phyloP scores from a whole-genome alignment of 306 rosid species.

The Vicia faba region DNA sequence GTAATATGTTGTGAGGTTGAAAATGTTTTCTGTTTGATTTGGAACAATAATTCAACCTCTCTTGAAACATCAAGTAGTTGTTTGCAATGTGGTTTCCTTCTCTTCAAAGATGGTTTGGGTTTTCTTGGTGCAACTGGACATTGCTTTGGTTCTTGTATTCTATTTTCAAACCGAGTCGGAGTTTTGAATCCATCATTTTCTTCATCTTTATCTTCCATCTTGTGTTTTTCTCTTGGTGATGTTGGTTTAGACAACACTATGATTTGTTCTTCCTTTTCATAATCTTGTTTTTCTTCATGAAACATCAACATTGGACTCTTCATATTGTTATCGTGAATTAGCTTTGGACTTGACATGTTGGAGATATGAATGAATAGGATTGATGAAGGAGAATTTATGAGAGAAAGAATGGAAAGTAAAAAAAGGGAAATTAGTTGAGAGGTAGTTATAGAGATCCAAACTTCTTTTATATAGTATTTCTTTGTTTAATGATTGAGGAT shows the following conservation, averaged over 20 bases:
- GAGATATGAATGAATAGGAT: not conserved
- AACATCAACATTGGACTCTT: not conserved
- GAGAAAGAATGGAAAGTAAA: not conserved
- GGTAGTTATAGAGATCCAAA: conserved; percentile 37
- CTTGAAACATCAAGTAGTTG: conserved; percentile 38
- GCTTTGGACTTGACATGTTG: conserved; percentile 28
- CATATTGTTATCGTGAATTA: conserved; percentile 19
- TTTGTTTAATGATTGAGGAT: conserved; percentile 13
- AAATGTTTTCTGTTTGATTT: conserved; percentile 21
- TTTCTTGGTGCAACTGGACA: conserved; percentile 69
- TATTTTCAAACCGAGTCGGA: conserved; percentile 52
- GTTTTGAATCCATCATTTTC: conserved; percentile 64
- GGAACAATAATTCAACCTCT: conserved; percentile 45
- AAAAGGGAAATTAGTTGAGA: conserved; percentile 20
- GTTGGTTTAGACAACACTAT: conserved; percentile 6
- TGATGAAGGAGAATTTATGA: not conserved
- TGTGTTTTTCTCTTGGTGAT: not conserved
- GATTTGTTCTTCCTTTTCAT: not conserved
- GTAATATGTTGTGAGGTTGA: conserved; percentile 21
- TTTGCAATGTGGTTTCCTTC: conserved; percentile 37
- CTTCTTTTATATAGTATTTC: conserved; percentile 11
- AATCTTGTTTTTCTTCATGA: not conserved
- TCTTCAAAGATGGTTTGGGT: conserved; percentile 39
- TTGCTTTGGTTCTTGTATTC: conserved; percentile 45
- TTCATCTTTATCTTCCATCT: conserved; percentile 7